A percentile compares a stretch with the other conserved stretches of the same genome.
These are phyloP conservation scores for Aegilops longissima DNA, from an alignment of 176 grass and related monocot species.

Conservation along the genomic window DNA sequence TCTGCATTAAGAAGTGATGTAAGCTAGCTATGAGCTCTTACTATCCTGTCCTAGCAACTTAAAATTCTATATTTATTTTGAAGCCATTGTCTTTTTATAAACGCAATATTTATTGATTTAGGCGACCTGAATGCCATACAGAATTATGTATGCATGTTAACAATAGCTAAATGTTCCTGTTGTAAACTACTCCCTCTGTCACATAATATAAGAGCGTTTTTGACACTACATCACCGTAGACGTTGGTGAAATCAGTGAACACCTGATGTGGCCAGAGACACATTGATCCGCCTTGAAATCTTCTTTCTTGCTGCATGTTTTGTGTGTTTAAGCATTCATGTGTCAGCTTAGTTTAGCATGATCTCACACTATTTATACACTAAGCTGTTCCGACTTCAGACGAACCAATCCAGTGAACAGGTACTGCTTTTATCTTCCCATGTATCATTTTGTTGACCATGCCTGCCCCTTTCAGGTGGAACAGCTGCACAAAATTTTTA, in stretches of 20 bases:
- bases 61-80: neutral
- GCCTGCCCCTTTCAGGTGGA: constrained; percentile 60
- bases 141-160: neutral
- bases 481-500: constrained; percentile 92
- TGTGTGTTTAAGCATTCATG: constrained; percentile 10
- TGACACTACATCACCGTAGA: neutral
- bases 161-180: constrained; percentile 9
- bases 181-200: neutral
- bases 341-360: constrained; percentile 13
- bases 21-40: constrained; percentile 40
- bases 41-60: neutral
- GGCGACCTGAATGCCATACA: neutral
- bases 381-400: constrained; percentile 8
- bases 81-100: constrained; percentile 3
- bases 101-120: constrained; percentile 8
- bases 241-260: neutral
- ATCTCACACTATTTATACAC: constrained; percentile 13
- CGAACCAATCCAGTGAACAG: constrained; percentile 18
- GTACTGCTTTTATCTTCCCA: constrained; percentile 22
- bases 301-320: neutral
- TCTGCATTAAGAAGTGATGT: constrained; percentile 74
- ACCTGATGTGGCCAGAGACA: neutral
- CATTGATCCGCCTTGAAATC: neutral
- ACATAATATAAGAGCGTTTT: too few relatives aligned
- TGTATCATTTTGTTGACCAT: constrained; percentile 23